Base-by-base conservation (phyloP, 768 basidiomycete species). In the Sutorius australiensis region DNA sequence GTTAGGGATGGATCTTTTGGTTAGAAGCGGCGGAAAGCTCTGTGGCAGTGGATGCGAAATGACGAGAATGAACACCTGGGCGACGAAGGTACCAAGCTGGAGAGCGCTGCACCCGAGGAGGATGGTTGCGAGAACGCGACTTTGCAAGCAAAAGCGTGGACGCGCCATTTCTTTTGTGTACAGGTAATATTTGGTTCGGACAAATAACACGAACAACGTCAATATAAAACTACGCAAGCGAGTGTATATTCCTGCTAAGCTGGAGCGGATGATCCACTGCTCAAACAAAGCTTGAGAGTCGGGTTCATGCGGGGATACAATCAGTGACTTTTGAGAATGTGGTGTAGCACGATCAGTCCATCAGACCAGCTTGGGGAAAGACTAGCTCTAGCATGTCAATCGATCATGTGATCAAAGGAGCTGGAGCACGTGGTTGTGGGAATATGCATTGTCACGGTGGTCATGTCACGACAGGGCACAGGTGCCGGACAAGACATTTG, bases 1-100 rank as follows among this genome's bases (percentile, higher is more conserved):
- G 46, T 63, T 64, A 61, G 66, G 73, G 74, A 76, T 70, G 75
- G 72, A 76, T 67, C 69, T 78, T 79, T 76, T 81, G 79, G 78
- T 75, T 78, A 72, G 66, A 70, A 72, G 55, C 56, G 67, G 66
- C 60, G 60, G 63, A 48, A 58, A 56, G 59, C 53, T 60, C 55
- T 52, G 57, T 67, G 75, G 71, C 59, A 62, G 62, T 55, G 54
- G 61, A 51, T 50, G 59, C 58, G 56, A 51, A 36, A 56, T 55
- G 60, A 50, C 48, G 41, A 56, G 66, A 69, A 67, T 70, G 71
- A 74, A 65, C 61, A 67, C 78, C 78, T 63, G 76, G 77, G 79
- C 78, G 78, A 72, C 77, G 61, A 68, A 65, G 74, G 78, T 61
- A 33, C 9, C 17, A 50, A 33, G 57, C 55, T 36, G 64, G 66